Conservation (phyloP, 1,284 basidiomycete species). For the Sphaerobolus stellatus region DNA sequence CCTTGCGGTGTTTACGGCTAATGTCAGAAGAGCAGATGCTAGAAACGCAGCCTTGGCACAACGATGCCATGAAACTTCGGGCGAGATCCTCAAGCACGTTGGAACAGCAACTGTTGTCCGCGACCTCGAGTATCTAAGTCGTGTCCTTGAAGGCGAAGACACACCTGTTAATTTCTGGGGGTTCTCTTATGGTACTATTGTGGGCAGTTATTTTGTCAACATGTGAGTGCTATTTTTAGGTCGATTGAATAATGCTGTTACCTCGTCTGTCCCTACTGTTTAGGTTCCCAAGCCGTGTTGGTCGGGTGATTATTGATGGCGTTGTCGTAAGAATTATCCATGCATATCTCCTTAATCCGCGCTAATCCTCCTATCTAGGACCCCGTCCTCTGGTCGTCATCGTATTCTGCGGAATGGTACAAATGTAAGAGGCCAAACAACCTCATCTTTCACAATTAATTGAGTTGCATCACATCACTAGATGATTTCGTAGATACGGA, state of each 20-base stretch:
- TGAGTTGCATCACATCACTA: background rate
- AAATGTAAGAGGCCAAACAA: constrained; percentile 15
- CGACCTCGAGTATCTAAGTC: constrained; percentile 22
- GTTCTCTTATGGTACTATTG: constrained; percentile 25
- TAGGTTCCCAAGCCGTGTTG: constrained; percentile 26
- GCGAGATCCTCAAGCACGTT: constrained; percentile 22
- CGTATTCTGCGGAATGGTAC: constrained; percentile 17
- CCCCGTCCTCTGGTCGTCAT: constrained; percentile 23
- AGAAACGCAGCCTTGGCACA: constrained; percentile 20
- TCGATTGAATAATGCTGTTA: background rate
- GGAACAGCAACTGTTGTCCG: constrained; percentile 27
- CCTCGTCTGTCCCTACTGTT: background rate
- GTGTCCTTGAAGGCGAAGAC: constrained; percentile 21
- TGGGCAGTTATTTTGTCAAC: constrained; percentile 23
- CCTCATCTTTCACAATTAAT: background rate
- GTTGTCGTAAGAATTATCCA: constrained; percentile 20
- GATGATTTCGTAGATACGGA: constrained; percentile 26
- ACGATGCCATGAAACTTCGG: constrained; percentile 22
- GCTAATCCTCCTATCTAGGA: constrained; percentile 15
- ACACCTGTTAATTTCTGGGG: constrained; percentile 23
- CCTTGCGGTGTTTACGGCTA: constrained; percentile 17
- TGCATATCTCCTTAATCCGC: background rate
- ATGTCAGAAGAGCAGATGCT: constrained; percentile 21
- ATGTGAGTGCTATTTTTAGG: constrained; percentile 15
- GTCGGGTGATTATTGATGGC: constrained; percentile 25